Conservation (phyloP, 2,329 filamentous ascomycete species). For the Beauveria australis region DNA sequence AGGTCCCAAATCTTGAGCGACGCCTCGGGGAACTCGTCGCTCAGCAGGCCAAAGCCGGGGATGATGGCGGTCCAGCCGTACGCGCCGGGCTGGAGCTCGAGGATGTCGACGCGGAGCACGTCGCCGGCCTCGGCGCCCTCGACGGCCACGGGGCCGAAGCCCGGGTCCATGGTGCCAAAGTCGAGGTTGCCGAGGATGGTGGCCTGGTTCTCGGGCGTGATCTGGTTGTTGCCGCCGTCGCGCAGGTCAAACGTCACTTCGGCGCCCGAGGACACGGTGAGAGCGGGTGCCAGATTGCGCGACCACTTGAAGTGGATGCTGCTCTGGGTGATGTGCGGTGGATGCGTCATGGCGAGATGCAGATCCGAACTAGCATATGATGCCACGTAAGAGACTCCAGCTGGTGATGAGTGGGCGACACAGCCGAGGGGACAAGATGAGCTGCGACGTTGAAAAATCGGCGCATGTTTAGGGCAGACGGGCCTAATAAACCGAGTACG, state of each 20-base stretch:
- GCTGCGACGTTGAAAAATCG: neutral
- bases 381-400: no score
- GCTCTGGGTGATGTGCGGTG: conserved; percentile 20
- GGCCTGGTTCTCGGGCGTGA: conserved; percentile 32
- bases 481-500: no score
- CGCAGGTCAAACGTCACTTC: conserved; percentile 40
- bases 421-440: neutral
- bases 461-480: no score
- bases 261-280: conserved; percentile 39
- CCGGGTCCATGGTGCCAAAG: conserved; percentile 35
- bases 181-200: conserved; percentile 33
- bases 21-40: conserved; percentile 37
- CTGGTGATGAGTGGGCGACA: neutral
- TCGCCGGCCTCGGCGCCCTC: conserved; percentile 42
- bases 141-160: conserved; percentile 42
- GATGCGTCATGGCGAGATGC: conserved; percentile 11
- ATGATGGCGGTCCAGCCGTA: conserved; percentile 48
- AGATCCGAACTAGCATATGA: neutral
- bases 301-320: conserved; percentile 40
- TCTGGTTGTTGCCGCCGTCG: conserved; percentile 43
- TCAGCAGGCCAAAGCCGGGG: conserved; percentile 40
- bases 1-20: conserved; percentile 42
- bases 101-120: conserved; percentile 41
- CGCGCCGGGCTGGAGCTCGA: conserved; percentile 33
- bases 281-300: conserved; percentile 32